Evolutionary conservation across 768 basidiomycete genomes (phyloP).

Genomic region (Podaxis sp.): DNA sequence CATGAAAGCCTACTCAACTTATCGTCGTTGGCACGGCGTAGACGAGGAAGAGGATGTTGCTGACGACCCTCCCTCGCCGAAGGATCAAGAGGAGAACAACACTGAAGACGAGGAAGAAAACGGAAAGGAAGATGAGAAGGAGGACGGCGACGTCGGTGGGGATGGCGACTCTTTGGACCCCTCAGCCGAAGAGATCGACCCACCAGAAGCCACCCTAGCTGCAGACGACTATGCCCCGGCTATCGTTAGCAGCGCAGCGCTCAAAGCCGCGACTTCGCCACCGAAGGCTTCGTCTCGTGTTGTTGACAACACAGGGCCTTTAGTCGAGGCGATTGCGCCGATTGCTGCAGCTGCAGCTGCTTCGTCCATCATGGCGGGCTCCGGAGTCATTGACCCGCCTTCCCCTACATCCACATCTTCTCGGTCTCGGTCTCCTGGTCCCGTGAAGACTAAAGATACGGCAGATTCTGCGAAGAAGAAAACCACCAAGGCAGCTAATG

Average conservation of each 20-base stretch:
- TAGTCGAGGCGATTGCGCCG: constrained; percentile 22
- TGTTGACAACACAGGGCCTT: constrained; percentile 27
- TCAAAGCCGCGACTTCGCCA: constrained; percentile 16
- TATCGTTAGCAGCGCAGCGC: constrained; percentile 8
- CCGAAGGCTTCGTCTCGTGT: constrained; percentile 22
- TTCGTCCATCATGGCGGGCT: constrained; percentile 47
- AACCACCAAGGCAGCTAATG: constrained; percentile 2
- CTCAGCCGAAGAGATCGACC: neutral
- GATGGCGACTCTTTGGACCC: neutral
- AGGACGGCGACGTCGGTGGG: constrained; percentile 17
- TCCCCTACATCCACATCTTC: constrained; percentile 37
- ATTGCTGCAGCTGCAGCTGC: constrained; percentile 34
- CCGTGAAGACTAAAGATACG: neutral
- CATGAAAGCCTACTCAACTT: neutral
- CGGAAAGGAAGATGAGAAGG: constrained; percentile 9
- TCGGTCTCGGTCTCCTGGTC: constrained; percentile 37
- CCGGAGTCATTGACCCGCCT: constrained; percentile 31
- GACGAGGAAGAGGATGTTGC: constrained; percentile 12
- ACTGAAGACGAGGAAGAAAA: constrained; percentile 13
- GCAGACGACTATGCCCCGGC: neutral
- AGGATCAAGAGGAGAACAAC: constrained; percentile 8
- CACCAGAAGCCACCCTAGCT: neutral
- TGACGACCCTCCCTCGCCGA: constrained; percentile 8
- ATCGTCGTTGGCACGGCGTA: neutral
- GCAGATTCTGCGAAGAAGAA: neutral